A percentile compares a stretch with the other conserved stretches of the same genome.
These are phyloP conservation scores for Phytophthora citrophthora DNA, from an alignment of 352 stramenopile species.

Conservation along the genomic window DNA sequence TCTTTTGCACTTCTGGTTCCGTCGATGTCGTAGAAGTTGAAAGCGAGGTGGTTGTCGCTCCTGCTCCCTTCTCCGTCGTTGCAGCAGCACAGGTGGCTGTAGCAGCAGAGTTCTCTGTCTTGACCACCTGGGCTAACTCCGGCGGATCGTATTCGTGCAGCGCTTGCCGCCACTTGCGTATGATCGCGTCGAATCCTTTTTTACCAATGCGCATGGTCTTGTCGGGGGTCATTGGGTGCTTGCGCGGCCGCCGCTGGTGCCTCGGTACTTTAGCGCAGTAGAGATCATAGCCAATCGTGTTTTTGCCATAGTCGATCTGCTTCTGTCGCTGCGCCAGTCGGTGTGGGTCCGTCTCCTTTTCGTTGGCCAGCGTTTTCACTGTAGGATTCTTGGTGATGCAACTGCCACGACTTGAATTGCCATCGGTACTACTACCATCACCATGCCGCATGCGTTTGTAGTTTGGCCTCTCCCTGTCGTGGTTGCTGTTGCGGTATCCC, in stretches of 20 bases:
- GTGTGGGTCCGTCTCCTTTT: slow-evolving; percentile 82
- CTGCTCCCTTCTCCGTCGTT: neutral
- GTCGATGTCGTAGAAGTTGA: slow-evolving; percentile 5
- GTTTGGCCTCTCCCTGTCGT: neutral
- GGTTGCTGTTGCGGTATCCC: slow-evolving; percentile 1
- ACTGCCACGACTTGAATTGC: neutral
- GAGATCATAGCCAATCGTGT: slow-evolving; percentile 91
- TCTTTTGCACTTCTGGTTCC: neutral
- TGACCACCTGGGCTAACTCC: slow-evolving; percentile 46
- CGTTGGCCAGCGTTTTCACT: slow-evolving; percentile 58
- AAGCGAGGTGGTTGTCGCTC: neutral
- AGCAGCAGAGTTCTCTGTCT: slow-evolving; percentile 3
- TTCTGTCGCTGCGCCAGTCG: slow-evolving; percentile 91
- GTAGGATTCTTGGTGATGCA: slow-evolving; percentile 2
- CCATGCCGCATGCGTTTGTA: slow-evolving; percentile 28
- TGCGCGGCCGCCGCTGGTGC: slow-evolving; percentile 45
- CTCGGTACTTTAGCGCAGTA: slow-evolving; percentile 76
- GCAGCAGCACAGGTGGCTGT: neutral
- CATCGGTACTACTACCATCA: neutral
- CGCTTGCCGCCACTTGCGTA: slow-evolving; percentile 80
- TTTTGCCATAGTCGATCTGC: slow-evolving; percentile 94
- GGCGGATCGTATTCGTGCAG: slow-evolving; percentile 86
- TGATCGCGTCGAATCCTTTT: slow-evolving; percentile 80
- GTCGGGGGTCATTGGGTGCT: slow-evolving; percentile 83
- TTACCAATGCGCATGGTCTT: slow-evolving; percentile 80